Percentiles rank a stretch among this genome's conserved stretches.
Evolutionary conservation across 2,329 filamentous ascomycete genomes (phyloP).

Genomic region (Hypoxylon sp.): DNA sequence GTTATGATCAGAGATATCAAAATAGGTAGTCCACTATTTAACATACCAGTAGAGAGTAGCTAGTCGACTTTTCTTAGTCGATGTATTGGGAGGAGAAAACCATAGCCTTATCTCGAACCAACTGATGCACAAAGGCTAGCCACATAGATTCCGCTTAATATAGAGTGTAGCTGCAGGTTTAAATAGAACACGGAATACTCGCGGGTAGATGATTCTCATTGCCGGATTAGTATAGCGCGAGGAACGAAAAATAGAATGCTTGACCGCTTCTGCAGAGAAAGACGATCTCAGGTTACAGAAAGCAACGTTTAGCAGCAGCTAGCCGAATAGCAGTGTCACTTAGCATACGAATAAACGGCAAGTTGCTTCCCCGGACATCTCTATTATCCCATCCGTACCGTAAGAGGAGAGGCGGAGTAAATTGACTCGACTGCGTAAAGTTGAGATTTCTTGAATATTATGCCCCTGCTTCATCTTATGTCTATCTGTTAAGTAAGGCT

Average conservation of each 20-base stretch:
- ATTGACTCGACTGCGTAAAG: neutral
- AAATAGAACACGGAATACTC: slow-evolving; percentile 1
- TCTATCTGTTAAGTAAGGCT: neutral
- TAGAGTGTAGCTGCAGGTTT: slow-evolving; percentile 14
- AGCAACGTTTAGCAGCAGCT: slow-evolving; percentile 14
- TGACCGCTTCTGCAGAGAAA: slow-evolving; percentile 20
- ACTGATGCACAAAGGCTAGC: slow-evolving; percentile 11
- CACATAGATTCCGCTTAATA: slow-evolving; percentile 21
- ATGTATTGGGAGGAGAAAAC: neutral
- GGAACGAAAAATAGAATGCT: slow-evolving; percentile 10
- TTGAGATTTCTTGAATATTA: too few species aligned
- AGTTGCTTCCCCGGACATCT: neutral
- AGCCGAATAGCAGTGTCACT: slow-evolving; percentile 23
- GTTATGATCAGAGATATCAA: neutral
- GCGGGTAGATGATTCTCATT: neutral
- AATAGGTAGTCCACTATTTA: too few species aligned
- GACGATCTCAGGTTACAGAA: slow-evolving; percentile 7
- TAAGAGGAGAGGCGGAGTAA: neutral
- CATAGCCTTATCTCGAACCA: neutral
- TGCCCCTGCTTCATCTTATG: too few species aligned
- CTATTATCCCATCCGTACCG: too few species aligned
- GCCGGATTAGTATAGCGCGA: neutral
- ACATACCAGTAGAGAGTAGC: neutral
- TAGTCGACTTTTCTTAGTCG: neutral
- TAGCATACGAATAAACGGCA: slow-evolving; percentile 10